Percentiles rank a stretch among this genome's conserved stretches.
These are phyloP conservation scores for Scheffersomyces titani DNA, from an alignment of 1,139 yeast species.

Conservation along the genomic window DNA sequence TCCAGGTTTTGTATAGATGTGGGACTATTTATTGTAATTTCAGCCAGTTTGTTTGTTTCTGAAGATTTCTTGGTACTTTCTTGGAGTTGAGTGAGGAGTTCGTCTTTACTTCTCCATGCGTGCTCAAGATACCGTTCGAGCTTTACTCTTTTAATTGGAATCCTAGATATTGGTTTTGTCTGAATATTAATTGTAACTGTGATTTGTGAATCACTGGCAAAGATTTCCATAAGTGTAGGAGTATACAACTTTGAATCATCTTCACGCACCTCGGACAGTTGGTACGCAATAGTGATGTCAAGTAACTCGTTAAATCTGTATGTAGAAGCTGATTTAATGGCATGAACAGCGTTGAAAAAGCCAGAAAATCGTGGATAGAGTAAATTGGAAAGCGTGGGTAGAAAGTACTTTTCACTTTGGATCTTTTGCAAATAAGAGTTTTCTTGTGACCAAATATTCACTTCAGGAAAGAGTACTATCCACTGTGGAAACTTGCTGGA, in stretches of 20 bases:
- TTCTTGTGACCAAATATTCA: conserved; percentile 58
- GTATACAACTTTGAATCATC: conserved; percentile 13
- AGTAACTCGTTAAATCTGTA: conserved; percentile 43
- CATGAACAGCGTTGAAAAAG: conserved; percentile 48
- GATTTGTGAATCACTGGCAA: conserved; percentile 44
- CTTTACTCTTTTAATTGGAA: conserved; percentile 53
- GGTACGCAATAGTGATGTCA: conserved; percentile 55
- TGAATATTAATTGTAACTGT: conserved; percentile 52
- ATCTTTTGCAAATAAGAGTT: conserved; percentile 49
- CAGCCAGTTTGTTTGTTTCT: not conserved
- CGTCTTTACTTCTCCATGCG: conserved; percentile 72
- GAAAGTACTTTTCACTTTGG: conserved; percentile 50
- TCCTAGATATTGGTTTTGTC: conserved; percentile 43
- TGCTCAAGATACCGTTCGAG: conserved; percentile 73
- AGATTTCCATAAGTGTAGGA: conserved; percentile 60
- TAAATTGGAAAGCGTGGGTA: conserved; percentile 53
- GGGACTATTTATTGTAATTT: not conserved
- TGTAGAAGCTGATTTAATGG: conserved; percentile 35
- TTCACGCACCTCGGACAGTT: conserved; percentile 11
- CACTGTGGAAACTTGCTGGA: conserved; percentile 44
- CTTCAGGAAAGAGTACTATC: conserved; percentile 72
- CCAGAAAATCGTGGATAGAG: conserved; percentile 70
- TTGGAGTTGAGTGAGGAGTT: conserved; percentile 4
- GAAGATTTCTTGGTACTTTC: not conserved
- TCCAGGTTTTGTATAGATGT: not conserved